Evolutionary conservation across 2,329 filamentous ascomycete species (phyloP).

Genomic region (Microsporum canis): DNA sequence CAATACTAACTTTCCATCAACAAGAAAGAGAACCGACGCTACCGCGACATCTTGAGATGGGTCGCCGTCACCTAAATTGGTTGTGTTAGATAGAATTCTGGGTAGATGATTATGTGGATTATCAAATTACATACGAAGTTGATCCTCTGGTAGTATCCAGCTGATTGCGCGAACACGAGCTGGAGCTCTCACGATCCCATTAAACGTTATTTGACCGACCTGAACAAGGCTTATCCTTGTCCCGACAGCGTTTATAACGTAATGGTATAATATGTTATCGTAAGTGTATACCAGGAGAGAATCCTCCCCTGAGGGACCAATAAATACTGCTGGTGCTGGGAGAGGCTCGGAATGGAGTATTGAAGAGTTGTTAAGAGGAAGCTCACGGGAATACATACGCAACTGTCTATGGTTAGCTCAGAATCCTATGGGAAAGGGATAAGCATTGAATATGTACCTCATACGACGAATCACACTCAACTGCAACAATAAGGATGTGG

Average conservation of each 20-base stretch:
- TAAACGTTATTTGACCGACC: slow-evolving; percentile 95
- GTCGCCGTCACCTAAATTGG: slow-evolving; percentile 60
- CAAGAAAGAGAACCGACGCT: slow-evolving; percentile 88
- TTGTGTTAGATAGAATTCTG: not conserved
- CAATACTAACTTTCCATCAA: slow-evolving; percentile 90
- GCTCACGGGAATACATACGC: slow-evolving; percentile 84
- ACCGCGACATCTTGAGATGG: slow-evolving; percentile 90
- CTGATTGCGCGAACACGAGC: slow-evolving; percentile 84
- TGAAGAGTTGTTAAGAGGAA: slow-evolving; percentile 59
- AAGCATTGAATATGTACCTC: slow-evolving; percentile 41
- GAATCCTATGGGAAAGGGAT: not conserved
- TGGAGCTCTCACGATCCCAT: slow-evolving; percentile 89
- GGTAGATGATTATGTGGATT: slow-evolving; percentile 11
- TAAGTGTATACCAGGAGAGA: slow-evolving; percentile 94
- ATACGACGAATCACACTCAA: slow-evolving; percentile 73
- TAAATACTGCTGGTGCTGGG: slow-evolving; percentile 75
- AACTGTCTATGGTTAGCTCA: slow-evolving; percentile 38
- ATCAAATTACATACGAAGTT: slow-evolving; percentile 50
- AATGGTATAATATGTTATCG: slow-evolving; percentile 92
- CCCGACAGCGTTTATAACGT: slow-evolving; percentile 64
- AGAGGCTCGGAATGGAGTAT: slow-evolving; percentile 67
- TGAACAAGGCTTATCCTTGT: slow-evolving; percentile 69
- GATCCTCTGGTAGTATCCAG: slow-evolving; percentile 88
- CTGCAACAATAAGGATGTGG: slow-evolving; percentile 82
- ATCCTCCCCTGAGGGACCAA: slow-evolving; percentile 82